A percentile compares a stretch with the other conserved stretches of the same genome.
Evolutionary conservation across 2,329 filamentous ascomycete genomes (phyloP).

Genomic region (Mycosphaerella sp.): DNA sequence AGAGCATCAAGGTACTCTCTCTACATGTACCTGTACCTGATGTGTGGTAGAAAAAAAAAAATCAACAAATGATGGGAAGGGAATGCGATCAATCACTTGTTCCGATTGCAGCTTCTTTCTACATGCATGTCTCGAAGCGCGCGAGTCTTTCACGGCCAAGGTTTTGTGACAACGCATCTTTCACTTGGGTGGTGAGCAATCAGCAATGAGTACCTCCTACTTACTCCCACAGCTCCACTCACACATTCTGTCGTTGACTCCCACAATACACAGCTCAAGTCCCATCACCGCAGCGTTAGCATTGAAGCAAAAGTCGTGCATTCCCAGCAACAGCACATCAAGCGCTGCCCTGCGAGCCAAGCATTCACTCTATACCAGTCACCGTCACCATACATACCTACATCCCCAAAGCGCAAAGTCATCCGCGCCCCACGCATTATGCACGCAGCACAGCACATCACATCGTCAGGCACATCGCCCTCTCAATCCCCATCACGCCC

Average conservation of each 20-base stretch:
- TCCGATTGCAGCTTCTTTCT: neutral
- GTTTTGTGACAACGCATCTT: neutral
- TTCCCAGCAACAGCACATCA: neutral
- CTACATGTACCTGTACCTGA: no score
- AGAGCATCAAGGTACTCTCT: no score
- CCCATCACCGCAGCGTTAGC: neutral
- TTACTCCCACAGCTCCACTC: no score
- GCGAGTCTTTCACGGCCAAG: neutral
- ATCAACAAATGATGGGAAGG: neutral
- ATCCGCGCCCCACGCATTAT: neutral
- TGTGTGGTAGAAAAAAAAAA: neutral
- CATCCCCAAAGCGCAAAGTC: neutral
- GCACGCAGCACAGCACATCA: neutral
- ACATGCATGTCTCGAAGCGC: neutral
- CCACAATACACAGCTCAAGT: no score
- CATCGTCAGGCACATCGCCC: neutral
- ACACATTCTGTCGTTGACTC: no score
- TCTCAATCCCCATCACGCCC: constrained; percentile 22
- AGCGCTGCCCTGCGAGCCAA: neutral
- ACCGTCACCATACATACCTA: neutral
- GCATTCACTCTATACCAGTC: neutral
- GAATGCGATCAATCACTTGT: neutral
- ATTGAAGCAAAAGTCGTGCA: neutral
- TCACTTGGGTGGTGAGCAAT: no score
- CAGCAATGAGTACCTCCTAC: no score